Evolutionary conservation across 2,329 filamentous ascomycete species (phyloP).

Genomic region (Ploettnerulaceae sp.): DNA sequence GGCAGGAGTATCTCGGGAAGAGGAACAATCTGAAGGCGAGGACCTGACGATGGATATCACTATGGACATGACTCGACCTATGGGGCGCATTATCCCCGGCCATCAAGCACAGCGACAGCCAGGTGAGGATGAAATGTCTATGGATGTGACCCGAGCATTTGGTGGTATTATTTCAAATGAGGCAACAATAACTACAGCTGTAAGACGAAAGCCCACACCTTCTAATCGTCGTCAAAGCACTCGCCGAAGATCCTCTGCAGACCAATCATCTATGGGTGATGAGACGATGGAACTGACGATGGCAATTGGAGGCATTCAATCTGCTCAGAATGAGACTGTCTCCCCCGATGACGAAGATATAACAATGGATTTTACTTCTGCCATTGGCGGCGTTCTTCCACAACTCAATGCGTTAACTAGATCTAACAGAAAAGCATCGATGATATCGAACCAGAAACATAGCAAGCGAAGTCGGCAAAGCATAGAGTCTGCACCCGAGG

Average conservation of each 20-base stretch:
- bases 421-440: constrained; percentile 18
- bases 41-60: constrained; percentile 53
- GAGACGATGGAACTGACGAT: constrained; percentile 52
- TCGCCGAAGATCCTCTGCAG: constrained; percentile 35
- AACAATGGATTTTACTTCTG: constrained; percentile 73
- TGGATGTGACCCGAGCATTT: constrained; percentile 85
- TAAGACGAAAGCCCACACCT: constrained; percentile 32
- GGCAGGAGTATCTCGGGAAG: constrained; percentile 20
- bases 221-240: constrained; percentile 34
- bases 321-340: constrained; percentile 31
- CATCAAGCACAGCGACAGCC: constrained; percentile 13
- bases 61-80: constrained; percentile 51
- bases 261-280: constrained; percentile 31
- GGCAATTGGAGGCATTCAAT: constrained; percentile 49
- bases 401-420: constrained; percentile 34
- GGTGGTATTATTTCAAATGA: constrained; percentile 63
- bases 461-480: constrained; percentile 36
- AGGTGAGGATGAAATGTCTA: constrained; percentile 61
- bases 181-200: constrained; percentile 11
- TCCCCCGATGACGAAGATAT: constrained; percentile 59
- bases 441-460: constrained; percentile 14
- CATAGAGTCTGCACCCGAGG: constrained; percentile 24
- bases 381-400: constrained; percentile 52
- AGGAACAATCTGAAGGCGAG: constrained; percentile 30
- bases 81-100: constrained; percentile 46